Evolutionary conservation across 345 rosid species (phyloP).

Genomic region (Pugionium cornutum): DNA sequence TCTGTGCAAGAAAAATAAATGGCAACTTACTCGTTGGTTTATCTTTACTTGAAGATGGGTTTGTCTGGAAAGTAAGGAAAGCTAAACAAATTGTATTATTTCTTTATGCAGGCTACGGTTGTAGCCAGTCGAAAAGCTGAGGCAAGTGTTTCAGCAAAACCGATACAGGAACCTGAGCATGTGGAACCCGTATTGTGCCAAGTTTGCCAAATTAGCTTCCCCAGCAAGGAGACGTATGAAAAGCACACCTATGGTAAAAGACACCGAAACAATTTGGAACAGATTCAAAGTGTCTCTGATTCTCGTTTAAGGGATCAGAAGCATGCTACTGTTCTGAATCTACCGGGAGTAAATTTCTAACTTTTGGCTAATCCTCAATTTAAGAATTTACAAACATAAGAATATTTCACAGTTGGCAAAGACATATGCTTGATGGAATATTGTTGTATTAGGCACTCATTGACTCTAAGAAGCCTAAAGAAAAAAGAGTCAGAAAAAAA

Average conservation of each 20-base stretch:
- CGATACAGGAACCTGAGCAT: conserved; percentile 43
- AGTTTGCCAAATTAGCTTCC: conserved; percentile 48
- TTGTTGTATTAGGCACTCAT: no score
- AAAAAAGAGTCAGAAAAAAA: no score
- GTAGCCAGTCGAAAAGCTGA: conserved; percentile 36
- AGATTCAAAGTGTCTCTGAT: no score
- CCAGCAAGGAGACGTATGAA: conserved; percentile 15
- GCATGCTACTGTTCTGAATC: no score
- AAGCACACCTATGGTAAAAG: conserved; percentile 19
- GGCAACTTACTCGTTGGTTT: not conserved
- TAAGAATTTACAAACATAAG: no score
- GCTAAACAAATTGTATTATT: not conserved
- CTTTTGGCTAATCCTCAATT: no score
- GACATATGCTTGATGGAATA: no score
- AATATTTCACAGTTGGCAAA: no score
- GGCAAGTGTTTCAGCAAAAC: conserved; percentile 31
- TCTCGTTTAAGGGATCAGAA: no score
- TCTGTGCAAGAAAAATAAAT: not conserved
- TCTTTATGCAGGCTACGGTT: conserved; percentile 35
- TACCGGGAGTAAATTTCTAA: no score
- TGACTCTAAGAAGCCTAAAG: no score
- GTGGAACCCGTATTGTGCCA: conserved; percentile 43
- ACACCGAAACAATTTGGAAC: conserved; percentile 40
- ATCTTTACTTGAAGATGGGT: not conserved
- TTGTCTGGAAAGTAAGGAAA: not conserved